Evolutionary conservation across 2,329 filamentous ascomycete genomes (phyloP).

Genomic region (Fusarium nygamai): DNA sequence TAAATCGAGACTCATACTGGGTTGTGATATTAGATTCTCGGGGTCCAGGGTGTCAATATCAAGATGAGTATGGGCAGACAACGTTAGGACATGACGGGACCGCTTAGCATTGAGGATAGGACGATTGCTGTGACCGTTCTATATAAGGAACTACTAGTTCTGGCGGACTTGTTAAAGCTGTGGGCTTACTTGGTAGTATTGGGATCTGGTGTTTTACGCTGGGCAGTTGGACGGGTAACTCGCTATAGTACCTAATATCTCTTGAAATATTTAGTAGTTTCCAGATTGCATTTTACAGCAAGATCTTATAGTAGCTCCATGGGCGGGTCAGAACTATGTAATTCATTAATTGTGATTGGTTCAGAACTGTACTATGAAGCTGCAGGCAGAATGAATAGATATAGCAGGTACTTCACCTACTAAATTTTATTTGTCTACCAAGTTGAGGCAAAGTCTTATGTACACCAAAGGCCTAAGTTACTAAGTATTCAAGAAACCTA

Average conservation of each 20-base stretch:
- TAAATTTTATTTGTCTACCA: neutral
- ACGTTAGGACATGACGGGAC: neutral
- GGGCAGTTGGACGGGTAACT: neutral
- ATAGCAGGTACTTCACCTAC: neutral
- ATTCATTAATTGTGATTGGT: conserved; percentile 5
- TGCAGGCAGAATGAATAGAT: neutral
- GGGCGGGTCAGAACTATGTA: neutral
- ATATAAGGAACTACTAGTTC: neutral
- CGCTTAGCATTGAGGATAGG: neutral
- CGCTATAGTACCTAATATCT: neutral
- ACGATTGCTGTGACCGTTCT: neutral
- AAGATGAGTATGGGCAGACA: neutral
- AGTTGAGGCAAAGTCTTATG: neutral
- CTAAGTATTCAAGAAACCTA: neutral
- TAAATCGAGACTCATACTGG: neutral
- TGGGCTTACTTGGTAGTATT: neutral
- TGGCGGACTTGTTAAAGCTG: neutral
- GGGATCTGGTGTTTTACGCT: neutral
- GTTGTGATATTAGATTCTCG: neutral
- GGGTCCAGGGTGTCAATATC: neutral
- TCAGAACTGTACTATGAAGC: neutral
- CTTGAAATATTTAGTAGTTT: neutral
- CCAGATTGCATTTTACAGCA: neutral
- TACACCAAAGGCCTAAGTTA: neutral
- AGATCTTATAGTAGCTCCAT: neutral